Evolutionary conservation across 805 yeast species (phyloP).

Genomic region (Hanseniaspora nectarophila): DNA sequence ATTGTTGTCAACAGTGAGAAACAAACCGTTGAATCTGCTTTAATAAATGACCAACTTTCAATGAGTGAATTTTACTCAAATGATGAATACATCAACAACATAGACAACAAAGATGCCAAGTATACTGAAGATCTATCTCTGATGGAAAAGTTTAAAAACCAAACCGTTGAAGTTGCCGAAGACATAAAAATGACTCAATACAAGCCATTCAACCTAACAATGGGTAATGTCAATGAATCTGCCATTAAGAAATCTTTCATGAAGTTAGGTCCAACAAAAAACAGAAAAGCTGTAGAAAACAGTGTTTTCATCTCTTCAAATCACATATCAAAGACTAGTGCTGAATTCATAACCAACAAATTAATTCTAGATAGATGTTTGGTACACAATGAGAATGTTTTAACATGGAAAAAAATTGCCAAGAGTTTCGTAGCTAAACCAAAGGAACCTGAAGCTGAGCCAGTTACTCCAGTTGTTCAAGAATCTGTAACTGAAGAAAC

Average conservation of each 20-base stretch:
- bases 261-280: not conserved
- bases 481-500: not conserved
- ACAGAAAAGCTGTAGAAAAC: not conserved
- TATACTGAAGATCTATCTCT: slow-evolving; percentile 20
- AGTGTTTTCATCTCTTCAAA: not conserved
- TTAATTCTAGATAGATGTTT: slow-evolving; percentile 4
- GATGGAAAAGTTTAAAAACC: slow-evolving; percentile 40
- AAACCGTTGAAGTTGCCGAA: slow-evolving; percentile 19
- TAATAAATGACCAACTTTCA: slow-evolving; percentile 64
- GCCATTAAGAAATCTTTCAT: not conserved
- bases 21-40: slow-evolving; percentile 60
- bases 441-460: not conserved
- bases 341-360: not conserved
- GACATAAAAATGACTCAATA: slow-evolving; percentile 30
- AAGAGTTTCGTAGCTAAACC: not conserved
- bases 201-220: not conserved
- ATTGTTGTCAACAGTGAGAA: slow-evolving; percentile 48
- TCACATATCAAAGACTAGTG: not conserved
- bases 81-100: slow-evolving; percentile 57
- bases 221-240: not conserved
- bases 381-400: not conserved
- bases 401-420: not conserved
- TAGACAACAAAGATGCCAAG: slow-evolving; percentile 37
- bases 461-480: not conserved
- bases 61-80: slow-evolving; percentile 25